These are phyloP conservation scores for Globisporangium takayamanum DNA, from an alignment of 352 stramenopile genomes.

Conservation along the genomic window DNA sequence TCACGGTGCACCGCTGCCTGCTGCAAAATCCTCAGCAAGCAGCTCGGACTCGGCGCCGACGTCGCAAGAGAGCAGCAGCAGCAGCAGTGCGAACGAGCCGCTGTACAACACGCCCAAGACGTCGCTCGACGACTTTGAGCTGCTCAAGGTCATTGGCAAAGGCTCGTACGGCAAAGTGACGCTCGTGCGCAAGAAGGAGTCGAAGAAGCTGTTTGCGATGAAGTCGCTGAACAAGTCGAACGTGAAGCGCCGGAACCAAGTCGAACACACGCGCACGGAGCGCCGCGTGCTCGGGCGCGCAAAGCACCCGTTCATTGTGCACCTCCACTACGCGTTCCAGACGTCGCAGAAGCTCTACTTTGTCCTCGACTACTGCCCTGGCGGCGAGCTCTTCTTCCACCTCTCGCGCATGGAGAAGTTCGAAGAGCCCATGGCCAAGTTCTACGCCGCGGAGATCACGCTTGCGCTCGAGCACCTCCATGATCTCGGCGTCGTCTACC, in stretches of 20 bases:
- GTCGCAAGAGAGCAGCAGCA: conserved; percentile 13
- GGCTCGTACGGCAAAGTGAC: conserved; percentile 90
- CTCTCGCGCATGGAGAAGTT: conserved; percentile 88
- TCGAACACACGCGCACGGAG: conserved; percentile 81
- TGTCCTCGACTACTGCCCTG: conserved; percentile 89
- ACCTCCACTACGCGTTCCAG: conserved; percentile 89
- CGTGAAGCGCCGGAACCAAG: conserved; percentile 82
- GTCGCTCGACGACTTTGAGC: conserved; percentile 88
- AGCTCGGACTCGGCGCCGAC: conserved; percentile 7
- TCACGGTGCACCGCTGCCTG: conserved; percentile 23
- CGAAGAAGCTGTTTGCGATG: conserved; percentile 75
- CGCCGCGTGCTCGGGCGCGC: conserved; percentile 78
- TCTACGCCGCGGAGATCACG: conserved; percentile 90
- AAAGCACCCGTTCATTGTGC: conserved; percentile 90
- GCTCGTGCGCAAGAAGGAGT: conserved; percentile 81
- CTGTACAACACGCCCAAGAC: conserved; percentile 88
- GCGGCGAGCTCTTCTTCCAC: conserved; percentile 89
- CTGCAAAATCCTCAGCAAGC: conserved; percentile 2
- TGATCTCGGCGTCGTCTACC: conserved; percentile 84
- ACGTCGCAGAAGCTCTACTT: conserved; percentile 90
- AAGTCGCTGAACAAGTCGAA: conserved; percentile 89
- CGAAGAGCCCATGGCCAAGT: conserved; percentile 77
- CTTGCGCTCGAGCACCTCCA: conserved; percentile 87
- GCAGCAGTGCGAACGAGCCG: conserved; percentile 25
- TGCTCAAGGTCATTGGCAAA: conserved; percentile 91